Evolutionary conservation across 1,284 basidiomycete species (phyloP).

Genomic region (Cutaneotrichosporon mucoides): DNA sequence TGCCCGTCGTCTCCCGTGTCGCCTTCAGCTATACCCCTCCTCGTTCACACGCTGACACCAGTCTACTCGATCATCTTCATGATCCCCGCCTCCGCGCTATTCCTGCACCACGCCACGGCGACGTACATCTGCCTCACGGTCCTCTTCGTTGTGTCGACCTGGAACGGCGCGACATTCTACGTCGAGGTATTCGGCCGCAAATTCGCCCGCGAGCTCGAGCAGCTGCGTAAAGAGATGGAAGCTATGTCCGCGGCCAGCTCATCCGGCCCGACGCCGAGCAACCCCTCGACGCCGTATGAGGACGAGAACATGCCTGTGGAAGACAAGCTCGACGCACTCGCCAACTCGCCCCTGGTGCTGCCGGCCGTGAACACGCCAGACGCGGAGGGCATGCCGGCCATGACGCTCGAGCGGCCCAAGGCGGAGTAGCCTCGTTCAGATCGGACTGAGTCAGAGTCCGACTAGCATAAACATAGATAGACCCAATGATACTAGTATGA

Average conservation of each 20-base stretch:
- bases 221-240: slow-evolving; percentile 69
- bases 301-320: background rate
- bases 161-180: slow-evolving; percentile 58
- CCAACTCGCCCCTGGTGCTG: slow-evolving; percentile 35
- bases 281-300: slow-evolving; percentile 10
- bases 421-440: slow-evolving; percentile 2
- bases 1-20: too few relatives aligned
- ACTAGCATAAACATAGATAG: background rate
- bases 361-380: slow-evolving; percentile 18
- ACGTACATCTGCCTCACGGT: slow-evolving; percentile 70
- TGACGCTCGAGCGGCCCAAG: slow-evolving; percentile 15
- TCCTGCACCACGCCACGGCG: slow-evolving; percentile 69
- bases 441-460: too few relatives aligned
- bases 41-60: slow-evolving; percentile 42
- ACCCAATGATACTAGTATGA: too few relatives aligned
- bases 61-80: slow-evolving; percentile 83
- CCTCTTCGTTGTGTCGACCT: slow-evolving; percentile 73
- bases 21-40: too few relatives aligned
- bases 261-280: slow-evolving; percentile 9
- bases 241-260: slow-evolving; percentile 21
- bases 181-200: slow-evolving; percentile 94
- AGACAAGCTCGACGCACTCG: slow-evolving; percentile 11
- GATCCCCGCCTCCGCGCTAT: slow-evolving; percentile 68
- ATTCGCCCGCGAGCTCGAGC: slow-evolving; percentile 88
- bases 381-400: slow-evolving; percentile 12